These are phyloP conservation scores for Malus hybrid DNA, from an alignment of 331 rosid species.

Conservation along the genomic window DNA sequence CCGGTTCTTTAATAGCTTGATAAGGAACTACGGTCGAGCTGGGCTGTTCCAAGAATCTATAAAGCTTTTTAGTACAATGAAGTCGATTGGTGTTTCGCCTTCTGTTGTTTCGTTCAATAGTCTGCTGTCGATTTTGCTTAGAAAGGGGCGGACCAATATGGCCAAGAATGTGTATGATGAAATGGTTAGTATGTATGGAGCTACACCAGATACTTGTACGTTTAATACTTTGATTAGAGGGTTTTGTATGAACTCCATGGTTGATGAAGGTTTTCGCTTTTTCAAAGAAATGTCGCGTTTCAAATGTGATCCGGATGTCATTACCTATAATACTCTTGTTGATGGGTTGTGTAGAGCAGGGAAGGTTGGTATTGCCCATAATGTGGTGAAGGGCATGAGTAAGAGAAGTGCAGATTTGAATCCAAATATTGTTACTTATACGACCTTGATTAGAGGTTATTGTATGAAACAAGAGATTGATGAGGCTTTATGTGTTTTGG, in stretches of 20 bases:
- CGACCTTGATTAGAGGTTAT: conserved; percentile 65
- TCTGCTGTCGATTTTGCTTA: conserved; percentile 48
- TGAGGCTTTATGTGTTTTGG: conserved; percentile 50
- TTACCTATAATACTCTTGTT: conserved; percentile 66
- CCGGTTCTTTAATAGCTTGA: conserved; percentile 58
- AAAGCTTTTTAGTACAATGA: conserved; percentile 58
- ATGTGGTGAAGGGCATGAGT: conserved; percentile 62
- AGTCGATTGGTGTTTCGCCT: conserved; percentile 44
- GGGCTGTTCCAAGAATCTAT: conserved; percentile 66
- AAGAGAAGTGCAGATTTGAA: conserved; percentile 46
- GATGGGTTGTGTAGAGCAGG: conserved; percentile 82
- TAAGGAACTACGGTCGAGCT: conserved; percentile 52
- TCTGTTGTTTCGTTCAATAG: conserved; percentile 53
- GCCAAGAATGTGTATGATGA: conserved; percentile 50
- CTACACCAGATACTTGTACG: conserved; percentile 47
- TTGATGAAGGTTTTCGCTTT: conserved; percentile 53
- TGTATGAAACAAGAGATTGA: conserved; percentile 51
- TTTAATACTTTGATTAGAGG: conserved; percentile 71
- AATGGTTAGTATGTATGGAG: conserved; percentile 65
- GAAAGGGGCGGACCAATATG: conserved; percentile 61
- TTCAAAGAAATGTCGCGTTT: conserved; percentile 49
- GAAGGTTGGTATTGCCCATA: conserved; percentile 48
- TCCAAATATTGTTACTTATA: conserved; percentile 69
- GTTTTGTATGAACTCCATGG: conserved; percentile 60
- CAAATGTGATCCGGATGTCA: conserved; percentile 52